Conservation (phyloP, 495 filamentous ascomycete species). For the Pyrenula aspistea region DNA sequence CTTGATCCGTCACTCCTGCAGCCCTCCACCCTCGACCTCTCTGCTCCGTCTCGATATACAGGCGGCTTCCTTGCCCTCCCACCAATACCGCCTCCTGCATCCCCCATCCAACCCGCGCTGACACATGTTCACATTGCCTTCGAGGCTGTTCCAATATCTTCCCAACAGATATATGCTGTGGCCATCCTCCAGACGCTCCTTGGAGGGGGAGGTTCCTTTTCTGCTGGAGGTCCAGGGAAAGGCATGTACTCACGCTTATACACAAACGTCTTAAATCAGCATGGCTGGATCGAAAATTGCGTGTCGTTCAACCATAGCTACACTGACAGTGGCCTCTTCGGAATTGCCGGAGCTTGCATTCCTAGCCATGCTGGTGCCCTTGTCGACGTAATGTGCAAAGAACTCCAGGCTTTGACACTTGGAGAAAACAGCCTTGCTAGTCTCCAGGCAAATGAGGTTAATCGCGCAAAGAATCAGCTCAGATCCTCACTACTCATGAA, state of each 20-base stretch:
- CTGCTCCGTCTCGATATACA: slow-evolving; percentile 70
- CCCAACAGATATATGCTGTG: slow-evolving; percentile 87
- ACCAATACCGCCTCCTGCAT: slow-evolving; percentile 59
- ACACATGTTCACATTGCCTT: slow-evolving; percentile 92
- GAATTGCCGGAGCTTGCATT: slow-evolving; percentile 76
- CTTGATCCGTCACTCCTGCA: slow-evolving; percentile 29
- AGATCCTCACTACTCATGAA: slow-evolving; percentile 91
- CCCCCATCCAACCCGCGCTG: slow-evolving; percentile 67
- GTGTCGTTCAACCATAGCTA: slow-evolving; percentile 95
- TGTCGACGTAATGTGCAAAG: slow-evolving; percentile 86
- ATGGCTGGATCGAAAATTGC: slow-evolving; percentile 92
- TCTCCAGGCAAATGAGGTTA: slow-evolving; percentile 69
- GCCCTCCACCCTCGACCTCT: slow-evolving; percentile 41
- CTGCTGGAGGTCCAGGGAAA: slow-evolving; percentile 94
- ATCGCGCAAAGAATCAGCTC: slow-evolving; percentile 97
- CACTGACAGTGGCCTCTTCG: slow-evolving; percentile 89
- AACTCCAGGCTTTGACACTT: slow-evolving; percentile 66
- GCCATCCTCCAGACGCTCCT: slow-evolving; percentile 95
- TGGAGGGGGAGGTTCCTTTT: slow-evolving; percentile 92
- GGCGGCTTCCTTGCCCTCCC: slow-evolving; percentile 85
- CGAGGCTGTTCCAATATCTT: slow-evolving; percentile 83
- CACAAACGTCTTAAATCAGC: slow-evolving; percentile 94
- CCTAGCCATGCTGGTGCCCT: slow-evolving; percentile 65
- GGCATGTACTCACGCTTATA: slow-evolving; percentile 97
- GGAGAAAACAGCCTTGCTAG: slow-evolving; percentile 49